Conservation (phyloP, 768 basidiomycete genomes). For the Pleurotus sapidus region DNA sequence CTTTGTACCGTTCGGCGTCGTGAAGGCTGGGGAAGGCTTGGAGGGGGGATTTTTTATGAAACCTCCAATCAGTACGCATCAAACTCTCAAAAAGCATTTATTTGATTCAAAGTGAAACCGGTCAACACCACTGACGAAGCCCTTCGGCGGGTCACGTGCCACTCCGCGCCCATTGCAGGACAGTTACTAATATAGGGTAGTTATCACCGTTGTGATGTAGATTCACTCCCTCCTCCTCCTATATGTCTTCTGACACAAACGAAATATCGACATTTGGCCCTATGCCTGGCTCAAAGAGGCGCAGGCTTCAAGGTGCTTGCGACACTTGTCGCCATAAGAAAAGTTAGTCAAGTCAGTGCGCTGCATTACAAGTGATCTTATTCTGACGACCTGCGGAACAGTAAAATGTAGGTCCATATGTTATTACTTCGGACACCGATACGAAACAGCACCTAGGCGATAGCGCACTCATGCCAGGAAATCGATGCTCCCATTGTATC, state of each 20-base stretch:
- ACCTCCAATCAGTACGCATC: too few relatives aligned
- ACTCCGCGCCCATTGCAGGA: too few relatives aligned
- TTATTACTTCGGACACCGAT: background rate
- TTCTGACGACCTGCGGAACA: slow-evolving; percentile 16
- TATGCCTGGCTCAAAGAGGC: slow-evolving; percentile 45
- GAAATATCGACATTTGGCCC: background rate
- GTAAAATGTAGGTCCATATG: slow-evolving; percentile 56
- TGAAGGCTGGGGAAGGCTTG: too few relatives aligned
- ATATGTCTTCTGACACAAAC: background rate
- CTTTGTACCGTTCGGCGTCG: too few relatives aligned
- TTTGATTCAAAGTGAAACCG: too few relatives aligned
- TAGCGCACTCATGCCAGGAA: slow-evolving; percentile 66
- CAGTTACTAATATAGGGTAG: too few relatives aligned
- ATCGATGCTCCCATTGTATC: slow-evolving; percentile 66
- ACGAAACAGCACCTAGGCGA: slow-evolving; percentile 42
- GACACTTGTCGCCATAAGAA: slow-evolving; percentile 85
- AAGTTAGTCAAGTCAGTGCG: slow-evolving; percentile 38
- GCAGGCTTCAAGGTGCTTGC: slow-evolving; percentile 75
- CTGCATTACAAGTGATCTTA: too few relatives aligned
- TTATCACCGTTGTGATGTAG: too few relatives aligned
- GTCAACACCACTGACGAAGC: too few relatives aligned
- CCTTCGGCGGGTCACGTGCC: too few relatives aligned
- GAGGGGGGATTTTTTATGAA: too few relatives aligned
- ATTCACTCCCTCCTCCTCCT: background rate
- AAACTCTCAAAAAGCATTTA: too few relatives aligned